Evolutionary conservation across 768 basidiomycete species (phyloP).

Genomic region (Lactarius hengduanensis): DNA sequence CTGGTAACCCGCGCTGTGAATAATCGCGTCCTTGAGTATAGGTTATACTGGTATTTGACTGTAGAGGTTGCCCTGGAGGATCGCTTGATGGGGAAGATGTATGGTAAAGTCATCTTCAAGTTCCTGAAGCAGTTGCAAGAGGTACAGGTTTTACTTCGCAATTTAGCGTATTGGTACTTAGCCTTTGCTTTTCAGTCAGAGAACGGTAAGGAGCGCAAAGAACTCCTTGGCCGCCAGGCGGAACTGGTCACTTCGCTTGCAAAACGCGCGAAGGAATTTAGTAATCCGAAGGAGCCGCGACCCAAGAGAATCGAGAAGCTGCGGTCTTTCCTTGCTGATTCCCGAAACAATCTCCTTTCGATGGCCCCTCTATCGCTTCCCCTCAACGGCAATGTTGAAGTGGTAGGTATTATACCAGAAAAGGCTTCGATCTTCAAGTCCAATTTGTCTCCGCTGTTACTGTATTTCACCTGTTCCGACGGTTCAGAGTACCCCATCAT

Average conservation of each 20-base stretch:
- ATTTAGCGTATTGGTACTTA: not conserved
- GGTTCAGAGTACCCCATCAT: slow-evolving; percentile 90
- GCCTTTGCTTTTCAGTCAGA: slow-evolving; percentile 47
- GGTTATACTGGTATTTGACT: slow-evolving; percentile 97
- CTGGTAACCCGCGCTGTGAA: slow-evolving; percentile 80
- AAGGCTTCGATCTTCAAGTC: slow-evolving; percentile 97
- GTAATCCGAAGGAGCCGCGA: slow-evolving; percentile 86
- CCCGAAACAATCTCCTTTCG: slow-evolving; percentile 78
- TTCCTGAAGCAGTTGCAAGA: slow-evolving; percentile 88
- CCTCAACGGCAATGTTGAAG: slow-evolving; percentile 79
- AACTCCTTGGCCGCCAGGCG: slow-evolving; percentile 88
- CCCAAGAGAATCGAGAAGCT: slow-evolving; percentile 98
- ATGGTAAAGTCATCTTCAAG: slow-evolving; percentile 65
- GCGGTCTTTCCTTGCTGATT: slow-evolving; percentile 77
- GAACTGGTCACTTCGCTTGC: slow-evolving; percentile 85
- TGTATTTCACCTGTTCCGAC: slow-evolving; percentile 86
- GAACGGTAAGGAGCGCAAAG: slow-evolving; percentile 77
- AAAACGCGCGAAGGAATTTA: slow-evolving; percentile 81
- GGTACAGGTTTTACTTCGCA: slow-evolving; percentile 42
- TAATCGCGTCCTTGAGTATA: slow-evolving; percentile 84
- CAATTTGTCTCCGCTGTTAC: slow-evolving; percentile 86
- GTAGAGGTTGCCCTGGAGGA: slow-evolving; percentile 92
- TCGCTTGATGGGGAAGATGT: slow-evolving; percentile 29
- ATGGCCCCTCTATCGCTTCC: slow-evolving; percentile 86
- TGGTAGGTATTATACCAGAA: slow-evolving; percentile 86